phyloP scores from a whole-genome alignment of 306 rosid species.

The Ormosia semicastrata region DNA sequence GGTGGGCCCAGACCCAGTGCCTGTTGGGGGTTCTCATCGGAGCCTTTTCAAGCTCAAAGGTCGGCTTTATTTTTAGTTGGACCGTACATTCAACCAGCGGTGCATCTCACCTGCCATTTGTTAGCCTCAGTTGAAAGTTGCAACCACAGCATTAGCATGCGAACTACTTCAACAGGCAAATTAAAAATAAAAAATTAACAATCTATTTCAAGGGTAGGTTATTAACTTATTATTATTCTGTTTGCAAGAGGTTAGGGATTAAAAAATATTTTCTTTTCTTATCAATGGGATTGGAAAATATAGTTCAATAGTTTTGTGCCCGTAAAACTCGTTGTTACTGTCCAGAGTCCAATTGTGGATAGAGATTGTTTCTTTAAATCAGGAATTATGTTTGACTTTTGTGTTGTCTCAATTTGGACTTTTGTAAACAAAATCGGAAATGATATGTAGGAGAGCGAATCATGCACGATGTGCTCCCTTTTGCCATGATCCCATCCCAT shows the following conservation, averaged over 20 bases:
- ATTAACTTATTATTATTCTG: not conserved
- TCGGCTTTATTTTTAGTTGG: conserved; percentile 31
- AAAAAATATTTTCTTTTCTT: not conserved
- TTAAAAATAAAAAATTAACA: not conserved
- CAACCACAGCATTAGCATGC: not conserved
- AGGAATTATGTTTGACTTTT: no score
- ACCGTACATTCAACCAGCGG: conserved; percentile 14
- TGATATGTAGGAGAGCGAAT: no score
- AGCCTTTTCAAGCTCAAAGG: not conserved
- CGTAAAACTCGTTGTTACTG: no score
- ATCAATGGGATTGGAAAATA: no score
- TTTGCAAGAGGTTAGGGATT: not conserved
- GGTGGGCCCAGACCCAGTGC: not conserved
- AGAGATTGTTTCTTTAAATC: no score
- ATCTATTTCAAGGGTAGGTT: not conserved
- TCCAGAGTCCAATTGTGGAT: not conserved
- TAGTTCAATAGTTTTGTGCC: no score
- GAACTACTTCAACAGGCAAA: not conserved
- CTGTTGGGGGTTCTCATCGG: not conserved
- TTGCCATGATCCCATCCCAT: no score
- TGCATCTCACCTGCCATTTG: conserved; percentile 18
- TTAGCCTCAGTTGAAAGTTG: not conserved
- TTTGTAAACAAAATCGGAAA: no score
- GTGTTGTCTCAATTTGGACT: no score
- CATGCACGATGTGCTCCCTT: no score